Base-by-base conservation (phyloP, 1,284 basidiomycete species). In the Ustilago cynodontis region DNA sequence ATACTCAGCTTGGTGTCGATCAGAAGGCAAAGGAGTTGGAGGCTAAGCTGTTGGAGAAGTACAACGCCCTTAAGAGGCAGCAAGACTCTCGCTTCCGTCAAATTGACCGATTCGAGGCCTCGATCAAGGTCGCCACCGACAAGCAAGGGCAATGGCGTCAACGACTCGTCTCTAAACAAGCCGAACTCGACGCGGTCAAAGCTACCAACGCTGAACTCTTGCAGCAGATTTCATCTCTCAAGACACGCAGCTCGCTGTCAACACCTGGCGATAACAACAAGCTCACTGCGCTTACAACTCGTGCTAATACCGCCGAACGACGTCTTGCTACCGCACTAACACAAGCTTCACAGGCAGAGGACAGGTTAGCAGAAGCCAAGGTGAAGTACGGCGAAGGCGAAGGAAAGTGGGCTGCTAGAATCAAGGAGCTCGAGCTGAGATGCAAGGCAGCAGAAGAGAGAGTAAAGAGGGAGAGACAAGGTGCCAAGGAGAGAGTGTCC, bases 381-480 rank as follows among this genome's bases (percentile, higher is more conserved):
- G 37, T 54, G 45, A 78, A 80, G 63, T 80, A 76, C 54, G 71
- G 71, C 35, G 74, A 81, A 51, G 76, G 75, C 5, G 81, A 82
- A 49, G 69, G 73, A 26, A 82, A 81, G 37, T 77, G 81, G 83
- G 76, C 82, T 18, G 82, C 82, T 22, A 52, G 82, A 16, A 78
- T 85, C 61, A 82, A 82, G 59, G 83, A 95, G 95, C 83, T 94
- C 91, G 95, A 99, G 87, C 85, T 90, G 24, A 88, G 94, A 18
- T 86, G 95, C 78, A 92, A 91, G 85, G 90, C 91, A 0, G 93
- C 94, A 0, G 94, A 96, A 82, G 96, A 99, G 88, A 92, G 92
- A 86, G 91, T 95, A 78, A 99, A 98, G 89, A 89, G 94, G 50
- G 96, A 98, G 88, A 89, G 93, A 73, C 95, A 98, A 82, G 96